Conservation (phyloP, 371 early-diverging fungal genomes). For the Lichtheimia ornata region DNA sequence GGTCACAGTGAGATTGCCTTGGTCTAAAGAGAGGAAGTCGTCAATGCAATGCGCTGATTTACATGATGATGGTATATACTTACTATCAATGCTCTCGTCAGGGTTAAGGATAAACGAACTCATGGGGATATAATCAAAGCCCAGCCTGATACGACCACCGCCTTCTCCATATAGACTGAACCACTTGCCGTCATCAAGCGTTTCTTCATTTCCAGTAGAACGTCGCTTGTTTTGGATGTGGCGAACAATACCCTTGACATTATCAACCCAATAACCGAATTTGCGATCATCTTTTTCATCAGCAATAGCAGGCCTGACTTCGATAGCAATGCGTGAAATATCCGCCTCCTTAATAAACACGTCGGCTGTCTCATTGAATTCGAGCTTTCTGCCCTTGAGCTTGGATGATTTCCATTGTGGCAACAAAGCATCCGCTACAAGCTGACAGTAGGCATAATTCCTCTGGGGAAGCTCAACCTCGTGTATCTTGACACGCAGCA, state of each 20-base stretch:
- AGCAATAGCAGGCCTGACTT: constrained; percentile 32
- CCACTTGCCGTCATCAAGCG: constrained; percentile 41
- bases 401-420: constrained; percentile 37
- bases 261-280: constrained; percentile 42
- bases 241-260: constrained; percentile 30
- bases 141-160: constrained; percentile 47
- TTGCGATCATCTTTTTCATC: constrained; percentile 32
- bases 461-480: constrained; percentile 28
- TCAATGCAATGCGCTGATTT: background rate
- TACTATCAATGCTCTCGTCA: constrained; percentile 63
- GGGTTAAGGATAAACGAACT: constrained; percentile 46
- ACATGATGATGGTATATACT: constrained; percentile 8
- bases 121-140: constrained; percentile 57
- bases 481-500: constrained; percentile 41
- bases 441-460: constrained; percentile 33
- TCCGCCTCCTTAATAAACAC: constrained; percentile 66
- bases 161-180: constrained; percentile 33
- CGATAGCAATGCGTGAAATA: constrained; percentile 56
- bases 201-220: background rate
- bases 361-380: constrained; percentile 42
- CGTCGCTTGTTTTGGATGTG: constrained; percentile 26
- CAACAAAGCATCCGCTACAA: constrained; percentile 36
- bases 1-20: constrained; percentile 51
- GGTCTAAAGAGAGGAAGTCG: constrained; percentile 26
- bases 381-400: constrained; percentile 27